Base-by-base conservation (phyloP, 2,329 filamentous ascomycete species). In the Ophiostoma sp. region DNA sequence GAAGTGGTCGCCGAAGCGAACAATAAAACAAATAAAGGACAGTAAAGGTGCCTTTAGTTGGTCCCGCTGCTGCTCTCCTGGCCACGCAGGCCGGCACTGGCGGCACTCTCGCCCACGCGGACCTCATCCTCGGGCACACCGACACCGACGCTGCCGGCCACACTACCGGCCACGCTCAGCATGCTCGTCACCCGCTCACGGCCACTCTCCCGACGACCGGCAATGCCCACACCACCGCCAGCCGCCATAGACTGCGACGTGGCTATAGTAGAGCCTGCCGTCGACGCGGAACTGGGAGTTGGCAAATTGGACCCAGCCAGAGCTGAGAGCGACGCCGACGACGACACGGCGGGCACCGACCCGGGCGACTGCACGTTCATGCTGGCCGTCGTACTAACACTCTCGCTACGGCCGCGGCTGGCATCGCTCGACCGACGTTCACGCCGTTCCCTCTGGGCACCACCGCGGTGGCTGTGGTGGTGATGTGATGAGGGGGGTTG, bases 111-210 rank as follows among this genome's bases (percentile, higher is more conserved):
- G 1, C 89, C 89, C 36, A 91, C 88, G 70, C 84, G 84, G 59
- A 91, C 80, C 78, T 89, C 88, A 64, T 90, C 88, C 59, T 90
- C 88, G 0, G 87, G 85, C 2, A 89, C 88, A 1, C 88, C 88
- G 0, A 88, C 84, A 5, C 81, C 86, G 1, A 86, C 79, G 73
- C 83, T 85, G 28, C 83, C 81, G 0, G 82, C 76, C 5, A 84
- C 78, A 73, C 86, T 88, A 28, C 73, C 73, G 7, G 73, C 57
- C 17, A 70, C 59, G 72, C 86, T 88, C 71, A 84, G 73, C 70
- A 82, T 80, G 77, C 85, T 88, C 33, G 84, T 81, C 3, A 83
- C 82, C 64, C 86, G 82, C 69, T 87, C 85, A 9, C 84, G 80
- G 8, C 81, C 78, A 5, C 77, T 81, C 42, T 85, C 83, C 22